Percentiles rank a stretch among this genome's conserved stretches.
These are phyloP conservation scores for Orbilia blumenaviensis DNA, from an alignment of 2,329 filamentous ascomycete species.

Conservation along the genomic window DNA sequence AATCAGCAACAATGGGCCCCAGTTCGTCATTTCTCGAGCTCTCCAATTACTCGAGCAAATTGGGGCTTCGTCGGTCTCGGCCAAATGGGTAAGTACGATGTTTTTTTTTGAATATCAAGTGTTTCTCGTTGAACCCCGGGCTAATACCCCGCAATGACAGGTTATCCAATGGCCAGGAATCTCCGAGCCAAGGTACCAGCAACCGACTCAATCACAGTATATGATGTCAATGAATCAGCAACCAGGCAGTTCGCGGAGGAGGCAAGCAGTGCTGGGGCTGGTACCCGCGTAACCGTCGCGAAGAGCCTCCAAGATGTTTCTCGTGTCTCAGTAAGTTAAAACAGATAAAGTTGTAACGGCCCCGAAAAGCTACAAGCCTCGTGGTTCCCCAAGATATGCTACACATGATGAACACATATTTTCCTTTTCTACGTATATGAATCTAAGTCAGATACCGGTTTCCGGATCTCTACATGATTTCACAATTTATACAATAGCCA, in stretches of 20 bases:
- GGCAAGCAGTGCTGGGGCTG: constrained; percentile 59
- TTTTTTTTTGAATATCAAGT: constrained; percentile 43
- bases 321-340: constrained; percentile 71
- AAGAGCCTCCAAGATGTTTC: constrained; percentile 70
- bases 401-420: constrained; percentile 66
- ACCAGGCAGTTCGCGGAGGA: constrained; percentile 69
- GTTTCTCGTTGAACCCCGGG: constrained; percentile 15
- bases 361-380: not conserved
- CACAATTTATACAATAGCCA: constrained; percentile 71
- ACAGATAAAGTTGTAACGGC: constrained; percentile 6
- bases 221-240: constrained; percentile 71
- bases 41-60: constrained; percentile 63
- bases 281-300: constrained; percentile 67
- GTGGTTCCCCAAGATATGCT: not conserved
- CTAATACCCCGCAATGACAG: constrained; percentile 58
- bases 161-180: constrained; percentile 78
- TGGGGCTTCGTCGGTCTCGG: constrained; percentile 71
- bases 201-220: constrained; percentile 71
- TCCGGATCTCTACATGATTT: constrained; percentile 70
- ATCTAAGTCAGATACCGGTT: constrained; percentile 75
- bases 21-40: constrained; percentile 63
- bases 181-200: constrained; percentile 72
- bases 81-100: constrained; percentile 68
- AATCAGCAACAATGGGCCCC: not conserved
- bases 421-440: constrained; percentile 68